Conservation (phyloP, 805 yeast genomes). For the Kuraishia floccosa region DNA sequence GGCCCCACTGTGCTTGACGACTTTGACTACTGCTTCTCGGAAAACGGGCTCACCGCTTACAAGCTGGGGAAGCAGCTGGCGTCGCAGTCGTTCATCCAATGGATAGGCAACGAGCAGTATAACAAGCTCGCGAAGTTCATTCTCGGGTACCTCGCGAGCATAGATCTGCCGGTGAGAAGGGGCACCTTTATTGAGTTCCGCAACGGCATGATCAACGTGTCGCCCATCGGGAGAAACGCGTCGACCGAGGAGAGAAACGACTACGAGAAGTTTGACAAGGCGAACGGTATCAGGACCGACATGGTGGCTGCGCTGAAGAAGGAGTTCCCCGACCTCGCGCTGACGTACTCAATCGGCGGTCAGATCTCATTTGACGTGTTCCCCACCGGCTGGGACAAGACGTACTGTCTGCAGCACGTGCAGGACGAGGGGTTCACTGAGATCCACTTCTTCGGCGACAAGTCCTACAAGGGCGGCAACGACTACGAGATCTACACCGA, state of each 20-base stretch:
- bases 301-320: constrained; percentile 79
- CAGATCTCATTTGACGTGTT: constrained; percentile 98
- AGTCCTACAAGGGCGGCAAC: constrained; percentile 94
- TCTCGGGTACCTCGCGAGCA: constrained; percentile 69
- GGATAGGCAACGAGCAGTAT: constrained; percentile 95
- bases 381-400: constrained; percentile 99
- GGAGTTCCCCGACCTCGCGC: constrained; percentile 71
- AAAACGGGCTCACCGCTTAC: constrained; percentile 97
- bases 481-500: constrained; percentile 95
- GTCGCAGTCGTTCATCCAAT: constrained; percentile 85
- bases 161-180: constrained; percentile 93
- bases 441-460: constrained; percentile 98
- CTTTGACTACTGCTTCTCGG: constrained; percentile 94
- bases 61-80: constrained; percentile 81
- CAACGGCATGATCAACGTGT: constrained; percentile 98
- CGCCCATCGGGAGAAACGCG: constrained; percentile 98
- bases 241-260: constrained; percentile 89
- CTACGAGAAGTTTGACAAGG: constrained; percentile 75
- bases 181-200: constrained; percentile 98
- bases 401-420: constrained; percentile 93
- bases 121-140: constrained; percentile 80
- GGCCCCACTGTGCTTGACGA: constrained; percentile 68
- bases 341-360: constrained; percentile 98
- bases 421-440: constrained; percentile 71
- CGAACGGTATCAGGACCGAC: constrained; percentile 69